Percentiles rank a stretch among this genome's conserved stretches.
Evolutionary conservation across 2,329 filamentous ascomycete genomes (phyloP).

Genomic region (Calonectria hongkongensis): DNA sequence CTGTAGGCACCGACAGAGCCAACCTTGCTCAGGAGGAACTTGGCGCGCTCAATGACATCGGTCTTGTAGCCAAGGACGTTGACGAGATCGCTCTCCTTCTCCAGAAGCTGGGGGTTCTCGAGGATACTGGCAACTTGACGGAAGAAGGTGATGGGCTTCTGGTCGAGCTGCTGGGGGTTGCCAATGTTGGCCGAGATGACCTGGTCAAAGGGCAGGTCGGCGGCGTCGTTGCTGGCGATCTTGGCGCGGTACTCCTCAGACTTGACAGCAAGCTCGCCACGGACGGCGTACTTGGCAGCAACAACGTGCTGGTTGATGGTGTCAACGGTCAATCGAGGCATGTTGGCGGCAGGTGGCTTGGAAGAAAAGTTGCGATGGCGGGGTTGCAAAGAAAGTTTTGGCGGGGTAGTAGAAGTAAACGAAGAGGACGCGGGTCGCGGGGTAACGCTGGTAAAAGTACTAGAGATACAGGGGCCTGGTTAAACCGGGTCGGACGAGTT

Average conservation of each 20-base stretch:
- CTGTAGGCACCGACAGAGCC: conserved; percentile 98
- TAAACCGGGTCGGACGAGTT: conserved; percentile 52
- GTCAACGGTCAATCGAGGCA: conserved; percentile 78
- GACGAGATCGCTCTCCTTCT: conserved; percentile 87
- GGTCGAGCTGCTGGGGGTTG: conserved; percentile 98
- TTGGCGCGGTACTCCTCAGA: conserved; percentile 91
- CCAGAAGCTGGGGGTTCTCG: conserved; percentile 90
- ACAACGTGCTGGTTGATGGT: conserved; percentile 96
- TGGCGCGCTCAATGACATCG: conserved; percentile 91
- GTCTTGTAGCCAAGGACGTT: conserved; percentile 88
- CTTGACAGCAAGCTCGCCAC: conserved; percentile 94
- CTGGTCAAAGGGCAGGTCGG: conserved; percentile 85
- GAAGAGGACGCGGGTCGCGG: conserved; percentile 49
- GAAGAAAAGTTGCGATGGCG: conserved; percentile 56
- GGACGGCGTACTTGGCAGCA: conserved; percentile 95
- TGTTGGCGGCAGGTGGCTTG: conserved; percentile 52
- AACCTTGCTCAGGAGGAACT: conserved; percentile 86
- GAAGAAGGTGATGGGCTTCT: conserved; percentile 99
- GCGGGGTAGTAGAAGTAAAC: conserved; percentile 50
- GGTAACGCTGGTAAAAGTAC: conserved; percentile 52
- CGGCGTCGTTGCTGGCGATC: conserved; percentile 75
- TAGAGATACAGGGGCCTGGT: conserved; percentile 44
- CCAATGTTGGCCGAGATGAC: conserved; percentile 99
- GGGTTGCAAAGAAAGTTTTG: conserved; percentile 52
- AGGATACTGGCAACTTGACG: conserved; percentile 94